phyloP scores from a whole-genome alignment of 768 basidiomycete species.

The Mrakia hoshinonis region DNA sequence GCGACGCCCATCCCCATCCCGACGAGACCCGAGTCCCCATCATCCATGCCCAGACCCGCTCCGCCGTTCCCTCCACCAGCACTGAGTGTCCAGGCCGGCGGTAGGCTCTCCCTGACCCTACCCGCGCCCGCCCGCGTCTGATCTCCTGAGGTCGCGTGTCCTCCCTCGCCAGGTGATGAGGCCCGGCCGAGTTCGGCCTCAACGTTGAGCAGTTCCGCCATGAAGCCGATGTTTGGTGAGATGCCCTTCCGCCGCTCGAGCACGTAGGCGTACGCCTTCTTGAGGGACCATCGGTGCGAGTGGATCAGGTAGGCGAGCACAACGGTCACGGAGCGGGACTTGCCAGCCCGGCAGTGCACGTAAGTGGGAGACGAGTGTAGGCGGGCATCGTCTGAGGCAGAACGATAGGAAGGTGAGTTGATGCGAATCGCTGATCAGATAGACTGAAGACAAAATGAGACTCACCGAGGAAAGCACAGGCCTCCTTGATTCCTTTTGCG shows the following conservation, averaged over 20 bases:
- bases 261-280: slow-evolving; percentile 82
- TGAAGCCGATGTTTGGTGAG: slow-evolving; percentile 94
- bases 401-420: not conserved
- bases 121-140: slow-evolving; percentile 1
- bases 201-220: slow-evolving; percentile 53
- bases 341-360: slow-evolving; percentile 93
- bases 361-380: slow-evolving; percentile 81
- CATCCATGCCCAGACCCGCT: slow-evolving; percentile 41
- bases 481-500: slow-evolving; percentile 66
- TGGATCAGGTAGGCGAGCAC: slow-evolving; percentile 97
- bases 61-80: slow-evolving; percentile 18
- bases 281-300: slow-evolving; percentile 91
- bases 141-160: slow-evolving; percentile 1
- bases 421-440: not conserved
- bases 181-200: slow-evolving; percentile 19
- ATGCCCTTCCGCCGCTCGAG: slow-evolving; percentile 87
- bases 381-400: slow-evolving; percentile 69
- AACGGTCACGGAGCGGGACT: slow-evolving; percentile 88
- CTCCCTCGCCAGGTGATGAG: not conserved
- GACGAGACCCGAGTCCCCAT: not conserved
- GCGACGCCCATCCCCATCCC: slow-evolving; percentile 4
- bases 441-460: slow-evolving; percentile 28
- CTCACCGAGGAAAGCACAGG: slow-evolving; percentile 78
- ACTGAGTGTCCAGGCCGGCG: slow-evolving; percentile 19
- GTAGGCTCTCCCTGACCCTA: not conserved